Conservation (phyloP, 306 rosid genomes). For the Medicago lupulina region DNA sequence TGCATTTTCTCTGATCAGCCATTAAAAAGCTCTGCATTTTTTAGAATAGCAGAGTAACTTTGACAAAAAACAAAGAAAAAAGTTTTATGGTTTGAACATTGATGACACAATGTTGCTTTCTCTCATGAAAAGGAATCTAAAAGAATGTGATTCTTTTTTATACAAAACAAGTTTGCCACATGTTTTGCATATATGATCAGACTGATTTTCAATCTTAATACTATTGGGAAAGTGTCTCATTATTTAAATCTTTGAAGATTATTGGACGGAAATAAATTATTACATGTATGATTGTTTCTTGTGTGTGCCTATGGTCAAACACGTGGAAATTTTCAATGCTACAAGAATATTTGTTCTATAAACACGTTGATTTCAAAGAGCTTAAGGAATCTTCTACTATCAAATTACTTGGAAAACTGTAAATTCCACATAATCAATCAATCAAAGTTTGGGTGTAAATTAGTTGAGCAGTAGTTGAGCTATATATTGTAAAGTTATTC, state of each 20-base stretch:
- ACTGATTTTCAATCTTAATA: conserved; percentile 12
- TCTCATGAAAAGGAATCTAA: neutral
- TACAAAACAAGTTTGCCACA: conserved; percentile 1
- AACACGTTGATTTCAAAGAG: conserved; percentile 1
- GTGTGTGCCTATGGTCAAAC: neutral
- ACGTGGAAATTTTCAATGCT: conserved; percentile 28
- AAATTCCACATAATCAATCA: neutral
- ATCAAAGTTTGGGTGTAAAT: neutral
- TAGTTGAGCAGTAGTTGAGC: neutral
- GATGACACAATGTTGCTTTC: conserved; percentile 13
- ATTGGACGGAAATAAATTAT: conserved; percentile 9
- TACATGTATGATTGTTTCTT: conserved; percentile 19
- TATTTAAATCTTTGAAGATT: conserved; percentile 15
- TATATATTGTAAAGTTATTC: too few relatives aligned
- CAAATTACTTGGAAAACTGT: conserved; percentile 7
- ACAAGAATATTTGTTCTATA: neutral
- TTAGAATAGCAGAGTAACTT: conserved; percentile 10
- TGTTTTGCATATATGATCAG: neutral
- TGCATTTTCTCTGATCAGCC: neutral
- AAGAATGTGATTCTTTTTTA: neutral
- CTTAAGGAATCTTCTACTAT: neutral
- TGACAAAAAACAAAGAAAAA: neutral
- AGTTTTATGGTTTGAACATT: conserved; percentile 7
- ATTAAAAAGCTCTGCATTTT: neutral
- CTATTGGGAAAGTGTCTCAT: neutral